Evolutionary conservation across 1,284 basidiomycete species (phyloP).

Genomic region (Anthracocystis panici-leucophaei): DNA sequence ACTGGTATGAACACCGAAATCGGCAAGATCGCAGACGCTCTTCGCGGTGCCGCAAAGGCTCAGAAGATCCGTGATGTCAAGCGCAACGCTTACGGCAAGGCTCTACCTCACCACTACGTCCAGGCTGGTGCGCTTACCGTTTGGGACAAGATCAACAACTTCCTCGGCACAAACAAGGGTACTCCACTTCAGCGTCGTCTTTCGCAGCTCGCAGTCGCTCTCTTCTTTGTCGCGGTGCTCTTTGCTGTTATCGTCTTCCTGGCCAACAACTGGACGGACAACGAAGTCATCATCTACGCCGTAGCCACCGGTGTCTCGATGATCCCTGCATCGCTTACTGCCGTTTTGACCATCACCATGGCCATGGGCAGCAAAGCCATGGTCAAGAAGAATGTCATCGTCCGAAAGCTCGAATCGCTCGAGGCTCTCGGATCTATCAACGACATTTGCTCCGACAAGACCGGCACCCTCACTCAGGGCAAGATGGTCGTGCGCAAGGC

Average conservation of each 20-base stretch:
- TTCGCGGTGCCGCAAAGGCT: conserved; percentile 60
- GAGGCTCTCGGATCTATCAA: conserved; percentile 68
- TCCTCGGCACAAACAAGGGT: conserved; percentile 69
- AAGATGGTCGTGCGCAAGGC: conserved; percentile 67
- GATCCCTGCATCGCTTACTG: conserved; percentile 72
- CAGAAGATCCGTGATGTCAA: conserved; percentile 71
- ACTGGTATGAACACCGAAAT: conserved; percentile 75
- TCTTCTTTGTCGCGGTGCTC: conserved; percentile 67
- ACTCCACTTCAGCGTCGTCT: conserved; percentile 70
- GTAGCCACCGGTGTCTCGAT: conserved; percentile 74
- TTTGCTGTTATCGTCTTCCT: conserved; percentile 70
- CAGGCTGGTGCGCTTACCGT: conserved; percentile 69
- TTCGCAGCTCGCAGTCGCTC: conserved; percentile 68
- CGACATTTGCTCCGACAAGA: conserved; percentile 69
- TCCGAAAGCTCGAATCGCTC: conserved; percentile 71
- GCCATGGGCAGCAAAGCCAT: conserved; percentile 74
- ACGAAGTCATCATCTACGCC: conserved; percentile 68
- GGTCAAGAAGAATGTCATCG: conserved; percentile 74
- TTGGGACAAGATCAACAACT: conserved; percentile 67
- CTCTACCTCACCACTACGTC: conserved; percentile 69
- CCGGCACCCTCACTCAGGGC: conserved; percentile 68
- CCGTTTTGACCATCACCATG: conserved; percentile 70
- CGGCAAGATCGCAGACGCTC: conserved; percentile 66
- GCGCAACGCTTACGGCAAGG: conserved; percentile 72
- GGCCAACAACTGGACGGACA: conserved; percentile 69